Base-by-base conservation (phyloP, 2,329 filamentous ascomycete species). In the Phoma sp. region DNA sequence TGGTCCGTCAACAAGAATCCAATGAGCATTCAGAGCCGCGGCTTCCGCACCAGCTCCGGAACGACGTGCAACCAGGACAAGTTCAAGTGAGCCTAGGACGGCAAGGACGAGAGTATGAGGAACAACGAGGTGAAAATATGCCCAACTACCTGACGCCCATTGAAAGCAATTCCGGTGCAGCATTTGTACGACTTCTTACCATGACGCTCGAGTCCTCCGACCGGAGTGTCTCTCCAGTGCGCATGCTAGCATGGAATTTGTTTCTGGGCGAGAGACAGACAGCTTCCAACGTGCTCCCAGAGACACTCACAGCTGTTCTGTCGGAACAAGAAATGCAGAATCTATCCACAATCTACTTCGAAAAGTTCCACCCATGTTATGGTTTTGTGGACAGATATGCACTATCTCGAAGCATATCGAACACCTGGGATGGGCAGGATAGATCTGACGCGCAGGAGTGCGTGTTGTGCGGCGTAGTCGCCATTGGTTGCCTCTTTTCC, bases 181-280 rank as follows among this genome's bases (percentile, higher is more conserved):
- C 46, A 14, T 49, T 49, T 36, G 46, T 49, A 14, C 28, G 46
- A 5, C 46, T 49, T 10, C 23, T 49, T 2, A 49, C 37, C 1
- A 34, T 20, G 23, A 42, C 46, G 12, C 37, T 49, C 28, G 37
- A 49, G 7, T 42, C 37, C 3, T 40, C 46, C 17, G 42, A 7
- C 17, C 30, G 21, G 7, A 28, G 46, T 17, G 23, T 40, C 17
- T 42, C 46, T n/a, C 37, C 46, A 2, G 34, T 49, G 37, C 46
- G 46, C 17, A 49, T 49, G 46, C 23, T 49, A 18, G 46, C 37
- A 12, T 49, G 46, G 46, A 49, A 49, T 12, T 9, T 49, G 21
- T 49, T 42, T 9, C 21, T 49, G 7, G 46, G 46, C 1, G 46
- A 49, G 5, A 40, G 46, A 11, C 37, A 49, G 2, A 18, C 12